phyloP scores from a whole-genome alignment of 2,329 filamentous ascomycete genomes.

The Aureobasidium sp. region DNA sequence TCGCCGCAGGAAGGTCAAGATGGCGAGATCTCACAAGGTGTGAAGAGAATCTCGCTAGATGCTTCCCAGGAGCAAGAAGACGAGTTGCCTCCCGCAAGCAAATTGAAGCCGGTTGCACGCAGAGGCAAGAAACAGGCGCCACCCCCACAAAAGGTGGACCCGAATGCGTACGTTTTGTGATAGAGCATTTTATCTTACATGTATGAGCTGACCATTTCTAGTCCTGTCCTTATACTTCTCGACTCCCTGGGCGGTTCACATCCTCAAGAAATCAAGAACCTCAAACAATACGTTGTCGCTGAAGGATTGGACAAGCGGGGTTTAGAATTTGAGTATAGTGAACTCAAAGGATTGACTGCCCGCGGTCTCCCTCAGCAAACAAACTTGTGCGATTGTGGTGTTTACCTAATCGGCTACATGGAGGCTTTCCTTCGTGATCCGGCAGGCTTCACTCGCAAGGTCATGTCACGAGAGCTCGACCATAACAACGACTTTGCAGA shows the following conservation, averaged over 20 bases:
- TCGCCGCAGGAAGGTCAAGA: background rate
- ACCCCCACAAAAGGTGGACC: slow-evolving; percentile 27
- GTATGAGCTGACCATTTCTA: slow-evolving; percentile 32
- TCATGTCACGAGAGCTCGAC: slow-evolving; percentile 60
- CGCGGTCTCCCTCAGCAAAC: slow-evolving; percentile 69
- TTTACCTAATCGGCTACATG: slow-evolving; percentile 80
- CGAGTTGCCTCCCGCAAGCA: background rate
- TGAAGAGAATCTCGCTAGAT: slow-evolving; percentile 9
- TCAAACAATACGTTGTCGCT: slow-evolving; percentile 69
- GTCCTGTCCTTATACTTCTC: slow-evolving; percentile 72
- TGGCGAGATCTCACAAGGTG: background rate
- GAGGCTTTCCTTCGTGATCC: slow-evolving; percentile 74
- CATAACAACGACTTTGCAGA: slow-evolving; percentile 48
- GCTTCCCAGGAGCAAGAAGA: background rate
- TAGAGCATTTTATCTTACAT: too few relatives aligned
- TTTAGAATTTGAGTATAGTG: slow-evolving; percentile 39
- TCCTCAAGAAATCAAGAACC: slow-evolving; percentile 53
- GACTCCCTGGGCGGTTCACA: slow-evolving; percentile 72
- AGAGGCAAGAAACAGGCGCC: slow-evolving; percentile 19
- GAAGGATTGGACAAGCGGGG: slow-evolving; percentile 63
- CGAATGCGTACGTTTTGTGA: slow-evolving; percentile 22
- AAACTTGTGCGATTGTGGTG: slow-evolving; percentile 83
- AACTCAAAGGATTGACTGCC: slow-evolving; percentile 59
- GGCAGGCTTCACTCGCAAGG: slow-evolving; percentile 57
- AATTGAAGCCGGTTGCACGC: slow-evolving; percentile 4